These are phyloP conservation scores for Anthracocystis walkeri DNA, from an alignment of 1,284 basidiomycete species.

Conservation along the genomic window DNA sequence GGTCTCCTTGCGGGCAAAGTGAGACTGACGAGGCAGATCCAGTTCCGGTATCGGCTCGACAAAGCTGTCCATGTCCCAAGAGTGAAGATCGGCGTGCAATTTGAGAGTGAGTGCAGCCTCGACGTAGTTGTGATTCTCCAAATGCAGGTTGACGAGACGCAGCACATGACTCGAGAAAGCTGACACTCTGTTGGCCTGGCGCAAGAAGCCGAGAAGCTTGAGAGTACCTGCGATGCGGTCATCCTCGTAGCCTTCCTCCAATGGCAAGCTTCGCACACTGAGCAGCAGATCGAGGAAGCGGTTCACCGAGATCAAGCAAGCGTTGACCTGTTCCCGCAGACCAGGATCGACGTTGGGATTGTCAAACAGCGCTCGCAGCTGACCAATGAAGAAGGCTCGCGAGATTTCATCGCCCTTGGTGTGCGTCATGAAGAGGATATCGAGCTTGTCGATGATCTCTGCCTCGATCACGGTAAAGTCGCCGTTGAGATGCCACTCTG, in stretches of 20 bases:
- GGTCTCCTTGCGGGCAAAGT: slow-evolving; percentile 89
- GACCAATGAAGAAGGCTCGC: slow-evolving; percentile 90
- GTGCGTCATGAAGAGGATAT: slow-evolving; percentile 90
- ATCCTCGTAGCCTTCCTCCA: slow-evolving; percentile 73
- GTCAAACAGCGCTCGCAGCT: slow-evolving; percentile 88
- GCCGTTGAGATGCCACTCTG: slow-evolving; percentile 74
- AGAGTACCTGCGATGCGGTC: slow-evolving; percentile 93
- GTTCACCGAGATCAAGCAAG: slow-evolving; percentile 89
- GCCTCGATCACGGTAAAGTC: slow-evolving; percentile 76
- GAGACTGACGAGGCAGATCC: slow-evolving; percentile 87
- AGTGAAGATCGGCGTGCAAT: slow-evolving; percentile 90
- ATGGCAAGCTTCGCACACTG: slow-evolving; percentile 82
- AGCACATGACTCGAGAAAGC: slow-evolving; percentile 65
- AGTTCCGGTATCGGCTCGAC: slow-evolving; percentile 74
- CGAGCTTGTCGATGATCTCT: slow-evolving; percentile 92
- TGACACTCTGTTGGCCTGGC: slow-evolving; percentile 62
- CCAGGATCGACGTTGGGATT: slow-evolving; percentile 81
- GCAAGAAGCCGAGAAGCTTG: slow-evolving; percentile 71
- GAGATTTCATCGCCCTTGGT: slow-evolving; percentile 90
- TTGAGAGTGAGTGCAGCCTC: slow-evolving; percentile 88
- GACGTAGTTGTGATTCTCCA: slow-evolving; percentile 87
- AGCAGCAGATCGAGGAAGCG: slow-evolving; percentile 93
- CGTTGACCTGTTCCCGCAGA: slow-evolving; percentile 81
- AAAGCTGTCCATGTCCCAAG: slow-evolving; percentile 84
- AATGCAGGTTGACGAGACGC: slow-evolving; percentile 72